Conservation (phyloP, 2,329 filamentous ascomycete species). For the Pseudogymnoascus sp. region DNA sequence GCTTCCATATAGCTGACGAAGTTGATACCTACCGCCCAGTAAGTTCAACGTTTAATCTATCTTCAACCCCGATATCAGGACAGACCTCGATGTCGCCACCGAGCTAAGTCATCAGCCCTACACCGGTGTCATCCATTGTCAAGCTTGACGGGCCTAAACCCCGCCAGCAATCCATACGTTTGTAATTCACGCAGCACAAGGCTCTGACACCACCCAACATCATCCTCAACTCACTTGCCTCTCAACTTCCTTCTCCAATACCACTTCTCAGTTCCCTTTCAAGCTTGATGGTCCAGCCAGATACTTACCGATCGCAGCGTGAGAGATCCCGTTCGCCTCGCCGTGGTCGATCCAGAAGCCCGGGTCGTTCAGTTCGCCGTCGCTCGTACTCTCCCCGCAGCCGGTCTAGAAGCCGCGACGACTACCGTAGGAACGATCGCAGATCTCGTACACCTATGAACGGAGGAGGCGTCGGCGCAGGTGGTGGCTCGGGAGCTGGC, state of each 20-base stretch:
- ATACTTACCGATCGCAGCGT: conserved; percentile 50
- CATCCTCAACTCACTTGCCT: conserved; percentile 11
- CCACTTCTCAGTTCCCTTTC: conserved; percentile 5
- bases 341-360: conserved; percentile 77
- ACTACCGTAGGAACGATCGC: conserved; percentile 67
- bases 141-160: neutral
- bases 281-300: conserved; percentile 25
- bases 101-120: conserved; percentile 9
- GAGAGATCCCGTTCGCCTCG: conserved; percentile 76
- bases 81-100: neutral
- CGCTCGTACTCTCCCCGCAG: conserved; percentile 74
- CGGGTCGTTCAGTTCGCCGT: conserved; percentile 59
- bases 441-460: conserved; percentile 84
- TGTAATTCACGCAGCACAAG: conserved; percentile 11
- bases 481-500: conserved; percentile 63
- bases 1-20: conserved; percentile 43
- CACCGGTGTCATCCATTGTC: conserved; percentile 10
- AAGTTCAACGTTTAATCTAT: conserved; percentile 20
- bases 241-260: conserved; percentile 12
- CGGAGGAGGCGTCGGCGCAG: conserved; percentile 56
- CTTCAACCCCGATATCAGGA: conserved; percentile 14
- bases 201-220: conserved; percentile 12
- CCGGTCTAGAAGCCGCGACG: conserved; percentile 71
- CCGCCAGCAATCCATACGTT: neutral
- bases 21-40: conserved; percentile 55